Evolutionary conservation across 2,329 filamentous ascomycete genomes (phyloP).

Genomic region (Trichophyton benhamiae): DNA sequence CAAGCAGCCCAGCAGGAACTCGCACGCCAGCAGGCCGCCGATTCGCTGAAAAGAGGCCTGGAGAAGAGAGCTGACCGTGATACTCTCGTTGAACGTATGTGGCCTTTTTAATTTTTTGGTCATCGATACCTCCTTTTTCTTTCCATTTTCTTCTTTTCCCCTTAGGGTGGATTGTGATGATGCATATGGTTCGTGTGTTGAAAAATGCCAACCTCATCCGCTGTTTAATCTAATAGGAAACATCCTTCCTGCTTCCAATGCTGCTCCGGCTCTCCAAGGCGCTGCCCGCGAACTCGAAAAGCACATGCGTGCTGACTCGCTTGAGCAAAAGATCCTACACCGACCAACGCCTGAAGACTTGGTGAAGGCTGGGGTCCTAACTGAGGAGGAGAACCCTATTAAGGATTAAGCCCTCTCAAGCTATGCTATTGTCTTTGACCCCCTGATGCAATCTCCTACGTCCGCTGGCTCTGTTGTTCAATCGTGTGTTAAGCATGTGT

Average conservation of each 20-base stretch:
- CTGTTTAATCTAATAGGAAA: conserved; percentile 47
- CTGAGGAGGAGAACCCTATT: conserved; percentile 44
- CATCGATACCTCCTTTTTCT: conserved; percentile 3
- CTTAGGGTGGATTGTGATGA: not conserved
- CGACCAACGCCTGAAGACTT: conserved; percentile 65
- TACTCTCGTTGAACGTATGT: conserved; percentile 65
- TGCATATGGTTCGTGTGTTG: conserved; percentile 5
- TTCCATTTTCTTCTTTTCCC: conserved; percentile 4
- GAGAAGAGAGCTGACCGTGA: conserved; percentile 55
- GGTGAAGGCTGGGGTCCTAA: conserved; percentile 67
- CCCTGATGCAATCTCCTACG: not conserved
- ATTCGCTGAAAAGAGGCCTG: conserved; percentile 53
- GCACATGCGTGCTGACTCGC: conserved; percentile 72
- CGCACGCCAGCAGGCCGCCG: conserved; percentile 50
- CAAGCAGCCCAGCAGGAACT: conserved; percentile 52
- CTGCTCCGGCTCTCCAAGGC: conserved; percentile 65
- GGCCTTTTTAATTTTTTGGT: not conserved
- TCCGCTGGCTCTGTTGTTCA: not conserved
- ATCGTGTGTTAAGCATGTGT: not conserved
- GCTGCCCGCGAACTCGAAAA: conserved; percentile 75
- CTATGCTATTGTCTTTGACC: not conserved
- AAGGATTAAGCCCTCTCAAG: conserved; percentile 9
- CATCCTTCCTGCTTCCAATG: conserved; percentile 68
- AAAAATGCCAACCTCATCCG: conserved; percentile 2
- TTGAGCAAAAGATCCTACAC: conserved; percentile 75